These are phyloP conservation scores for Taxawa tesnikishii DNA, from an alignment of 2,329 filamentous ascomycete genomes.

Conservation along the genomic window DNA sequence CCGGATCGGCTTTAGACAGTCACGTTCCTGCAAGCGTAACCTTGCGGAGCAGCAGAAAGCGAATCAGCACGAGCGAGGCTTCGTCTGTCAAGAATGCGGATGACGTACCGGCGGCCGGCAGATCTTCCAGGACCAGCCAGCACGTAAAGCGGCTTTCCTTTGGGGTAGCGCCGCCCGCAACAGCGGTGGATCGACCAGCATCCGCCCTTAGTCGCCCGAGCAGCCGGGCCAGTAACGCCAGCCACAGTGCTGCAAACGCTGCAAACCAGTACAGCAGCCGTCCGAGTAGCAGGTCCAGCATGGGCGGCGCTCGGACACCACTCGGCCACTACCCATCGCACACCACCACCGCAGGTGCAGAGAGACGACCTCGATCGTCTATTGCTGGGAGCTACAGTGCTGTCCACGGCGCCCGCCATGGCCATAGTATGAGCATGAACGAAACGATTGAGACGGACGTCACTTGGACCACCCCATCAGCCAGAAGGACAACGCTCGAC, in stretches of 20 bases:
- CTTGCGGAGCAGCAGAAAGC: constrained; percentile 55
- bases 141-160: constrained; percentile 38
- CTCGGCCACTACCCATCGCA: constrained; percentile 20
- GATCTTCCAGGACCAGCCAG: constrained; percentile 13
- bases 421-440: constrained; percentile 16
- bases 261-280: constrained; percentile 37
- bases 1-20: constrained; percentile 34
- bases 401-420: constrained; percentile 15
- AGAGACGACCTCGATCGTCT: constrained; percentile 53
- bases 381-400: constrained; percentile 45
- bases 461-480: constrained; percentile 24
- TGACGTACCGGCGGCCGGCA: constrained; percentile 7
- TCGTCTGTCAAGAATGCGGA: constrained; percentile 19
- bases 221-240: constrained; percentile 56
- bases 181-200: constrained; percentile 10
- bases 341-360: background rate
- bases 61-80: constrained; percentile 43
- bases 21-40: constrained; percentile 44
- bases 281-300: constrained; percentile 53
- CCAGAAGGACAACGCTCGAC: constrained; percentile 29
- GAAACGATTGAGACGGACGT: constrained; percentile 8
- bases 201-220: constrained; percentile 48
- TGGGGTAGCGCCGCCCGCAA: constrained; percentile 24
- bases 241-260: constrained; percentile 30
- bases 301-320: constrained; percentile 50